Evolutionary conservation across 2,329 filamentous ascomycete species (phyloP).

Genomic region (Scytalidium lignicola): DNA sequence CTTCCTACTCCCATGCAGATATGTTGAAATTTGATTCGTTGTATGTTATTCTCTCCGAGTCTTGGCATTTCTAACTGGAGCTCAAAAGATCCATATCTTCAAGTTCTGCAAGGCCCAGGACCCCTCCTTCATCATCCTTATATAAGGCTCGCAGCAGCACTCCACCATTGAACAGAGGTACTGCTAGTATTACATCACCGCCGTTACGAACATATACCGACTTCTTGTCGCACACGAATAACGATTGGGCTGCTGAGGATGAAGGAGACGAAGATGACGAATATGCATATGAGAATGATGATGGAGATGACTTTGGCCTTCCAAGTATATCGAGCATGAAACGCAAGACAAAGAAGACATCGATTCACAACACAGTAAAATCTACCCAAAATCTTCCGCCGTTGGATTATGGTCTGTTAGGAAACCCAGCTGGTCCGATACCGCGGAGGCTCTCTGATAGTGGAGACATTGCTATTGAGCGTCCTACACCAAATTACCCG

Average conservation of each 20-base stretch:
- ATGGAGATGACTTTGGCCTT: slow-evolving; percentile 91
- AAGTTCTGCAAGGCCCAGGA: slow-evolving; percentile 63
- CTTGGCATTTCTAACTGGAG: slow-evolving; percentile 3
- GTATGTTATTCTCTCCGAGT: slow-evolving; percentile 43
- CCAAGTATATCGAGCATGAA: slow-evolving; percentile 91
- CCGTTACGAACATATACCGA: slow-evolving; percentile 72
- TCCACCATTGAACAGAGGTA: slow-evolving; percentile 47
- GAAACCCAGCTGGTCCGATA: slow-evolving; percentile 30
- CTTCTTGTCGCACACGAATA: slow-evolving; percentile 75
- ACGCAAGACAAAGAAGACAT: slow-evolving; percentile 52
- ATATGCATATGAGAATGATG: slow-evolving; percentile 73
- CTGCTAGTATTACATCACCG: slow-evolving; percentile 52
- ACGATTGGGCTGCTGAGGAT: slow-evolving; percentile 75
- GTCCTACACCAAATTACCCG: slow-evolving; percentile 77
- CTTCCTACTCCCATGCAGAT: slow-evolving; percentile 93
- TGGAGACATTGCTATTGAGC: slow-evolving; percentile 89
- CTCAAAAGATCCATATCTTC: slow-evolving; percentile 51
- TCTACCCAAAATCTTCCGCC: slow-evolving; percentile 14
- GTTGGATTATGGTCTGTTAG: slow-evolving; percentile 34
- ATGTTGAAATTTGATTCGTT: slow-evolving; percentile 81
- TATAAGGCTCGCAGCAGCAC: slow-evolving; percentile 50
- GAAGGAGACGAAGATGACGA: slow-evolving; percentile 65
- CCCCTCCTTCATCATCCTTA: slow-evolving; percentile 61
- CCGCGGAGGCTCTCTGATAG: slow-evolving; percentile 72
- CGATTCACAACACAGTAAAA: slow-evolving; percentile 9